A percentile compares a stretch with the other conserved stretches of the same genome.
Evolutionary conservation across 1,139 yeast species (phyloP).

Genomic region (Saccharomyces pastorianus): DNA sequence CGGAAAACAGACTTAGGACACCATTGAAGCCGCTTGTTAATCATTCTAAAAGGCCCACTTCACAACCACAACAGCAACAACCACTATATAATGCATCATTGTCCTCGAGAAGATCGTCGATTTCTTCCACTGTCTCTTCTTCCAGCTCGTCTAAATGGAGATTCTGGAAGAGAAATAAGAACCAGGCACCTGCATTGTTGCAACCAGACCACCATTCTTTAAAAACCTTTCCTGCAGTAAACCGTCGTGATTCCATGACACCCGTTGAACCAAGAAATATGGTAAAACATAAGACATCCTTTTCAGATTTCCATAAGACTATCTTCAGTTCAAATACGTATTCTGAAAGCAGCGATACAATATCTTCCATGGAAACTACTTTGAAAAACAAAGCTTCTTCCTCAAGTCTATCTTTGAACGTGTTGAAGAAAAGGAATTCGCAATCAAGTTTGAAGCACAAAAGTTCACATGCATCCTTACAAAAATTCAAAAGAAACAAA

Average conservation of each 20-base stretch:
- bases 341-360: neutral
- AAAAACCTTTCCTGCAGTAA: slow-evolving; percentile 2
- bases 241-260: neutral
- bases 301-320: slow-evolving; percentile 22
- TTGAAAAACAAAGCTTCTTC: slow-evolving; percentile 25
- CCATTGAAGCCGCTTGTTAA: neutral
- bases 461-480: slow-evolving; percentile 29
- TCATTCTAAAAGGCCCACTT: slow-evolving; percentile 1
- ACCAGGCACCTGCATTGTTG: neutral
- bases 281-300: slow-evolving; percentile 7
- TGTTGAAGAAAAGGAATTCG: slow-evolving; percentile 24
- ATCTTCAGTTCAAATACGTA: slow-evolving; percentile 4
- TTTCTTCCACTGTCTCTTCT: slow-evolving; percentile 2
- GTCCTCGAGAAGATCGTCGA: slow-evolving; percentile 15
- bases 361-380: slow-evolving; percentile 4
- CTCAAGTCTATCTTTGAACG: slow-evolving; percentile 20
- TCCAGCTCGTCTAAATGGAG: slow-evolving; percentile 25
- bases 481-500: slow-evolving; percentile 22
- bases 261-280: neutral
- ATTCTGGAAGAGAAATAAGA: slow-evolving; percentile 27
- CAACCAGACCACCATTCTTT: slow-evolving; percentile 9
- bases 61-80: slow-evolving; percentile 7
- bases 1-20: neutral
- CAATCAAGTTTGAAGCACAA: slow-evolving; percentile 27
- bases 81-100: slow-evolving; percentile 3